Evolutionary conservation across 2,329 filamentous ascomycete genomes (phyloP), one percentile per base, ranked within the genome.

Genomic region (Fusarium sp.): DNA sequence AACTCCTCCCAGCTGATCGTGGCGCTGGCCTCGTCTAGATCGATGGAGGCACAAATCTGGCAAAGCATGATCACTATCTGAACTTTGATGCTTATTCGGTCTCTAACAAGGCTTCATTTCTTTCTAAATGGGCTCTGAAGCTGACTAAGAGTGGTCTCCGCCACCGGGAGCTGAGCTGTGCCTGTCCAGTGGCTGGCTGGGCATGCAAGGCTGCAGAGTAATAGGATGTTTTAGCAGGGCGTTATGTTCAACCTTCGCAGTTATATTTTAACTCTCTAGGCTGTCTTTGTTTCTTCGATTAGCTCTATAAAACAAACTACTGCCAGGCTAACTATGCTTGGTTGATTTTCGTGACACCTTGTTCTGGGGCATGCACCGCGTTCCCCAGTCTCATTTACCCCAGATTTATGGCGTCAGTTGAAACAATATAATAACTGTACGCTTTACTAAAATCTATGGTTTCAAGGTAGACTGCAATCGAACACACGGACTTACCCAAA

Each of bases 71-170:
- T 50, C 9, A 5, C 45, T 18, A 6, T 18, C 24, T 6, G 9
- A 8, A 9, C 16, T 50, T 50, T 5, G 2, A 14, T 1, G 14
- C 8, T n/a, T n/a, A n/a, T n/a, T n/a, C n/a, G n/a, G n/a, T n/a
- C n/a, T n/a, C 24, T 5, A 52, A 18, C 7, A 52, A n/a, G 48
- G 16, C 27, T 52, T 52, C 27, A 2, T n/a, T 31, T 29, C 24
- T n/a, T 4, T 6, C 18, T 1, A n/a, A 13, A 2, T 3, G 5
- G 2, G 5, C 6, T 7, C 4, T 0, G 13, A 3, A 4, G 48
- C 24, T 52, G 24, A 52, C 24, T n/a, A 52, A 29, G 10, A 4
- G 9, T 20, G 5, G 18, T n/a, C 8, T 10, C 5, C 14, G 22
- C 45, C 18, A 2, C 14, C 0, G 6, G 2, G 24, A 52, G 24